Conservation (phyloP, 257 asterid genomes). For the Capsicum pubescens region DNA sequence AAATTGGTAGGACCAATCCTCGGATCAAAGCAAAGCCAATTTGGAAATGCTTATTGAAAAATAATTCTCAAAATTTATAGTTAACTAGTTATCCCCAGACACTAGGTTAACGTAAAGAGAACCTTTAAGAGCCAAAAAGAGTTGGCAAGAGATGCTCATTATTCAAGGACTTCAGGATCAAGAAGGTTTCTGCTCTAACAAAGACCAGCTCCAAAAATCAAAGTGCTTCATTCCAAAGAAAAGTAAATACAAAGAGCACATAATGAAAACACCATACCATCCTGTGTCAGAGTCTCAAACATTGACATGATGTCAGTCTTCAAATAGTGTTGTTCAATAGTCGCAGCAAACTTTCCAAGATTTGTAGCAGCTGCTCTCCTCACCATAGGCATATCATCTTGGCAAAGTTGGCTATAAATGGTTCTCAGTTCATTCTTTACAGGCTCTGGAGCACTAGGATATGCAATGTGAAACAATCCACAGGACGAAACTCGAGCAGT, state of each 20-base stretch:
- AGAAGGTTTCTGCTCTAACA: background rate
- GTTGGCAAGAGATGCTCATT: conserved; percentile 12
- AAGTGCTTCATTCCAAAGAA: background rate
- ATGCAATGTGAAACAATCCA: conserved; percentile 60
- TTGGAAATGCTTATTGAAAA: background rate
- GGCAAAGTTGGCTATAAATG: conserved; percentile 45
- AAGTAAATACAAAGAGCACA: background rate
- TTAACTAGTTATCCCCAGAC: background rate
- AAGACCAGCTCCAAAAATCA: conserved; percentile 11
- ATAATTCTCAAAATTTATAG: background rate
- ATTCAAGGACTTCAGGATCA: conserved; percentile 13
- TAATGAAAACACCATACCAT: conserved; percentile 48
- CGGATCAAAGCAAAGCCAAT: background rate
- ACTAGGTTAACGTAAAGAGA: conserved; percentile 13
- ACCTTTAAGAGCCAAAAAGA: conserved; percentile 13
- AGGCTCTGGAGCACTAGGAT: conserved; percentile 54
- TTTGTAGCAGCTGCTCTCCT: conserved; percentile 53
- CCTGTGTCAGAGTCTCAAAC: conserved; percentile 85
- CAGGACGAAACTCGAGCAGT: conserved; percentile 67
- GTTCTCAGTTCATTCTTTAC: conserved; percentile 44
- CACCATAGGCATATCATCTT: conserved; percentile 58
- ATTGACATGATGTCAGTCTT: conserved; percentile 57
- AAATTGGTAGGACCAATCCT: conserved; percentile 1
- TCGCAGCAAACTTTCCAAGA: conserved; percentile 52
- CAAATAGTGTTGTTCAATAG: conserved; percentile 44